Evolutionary conservation across 106 monocot genomes (phyloP).

Genomic region (Agapanthus africanus): DNA sequence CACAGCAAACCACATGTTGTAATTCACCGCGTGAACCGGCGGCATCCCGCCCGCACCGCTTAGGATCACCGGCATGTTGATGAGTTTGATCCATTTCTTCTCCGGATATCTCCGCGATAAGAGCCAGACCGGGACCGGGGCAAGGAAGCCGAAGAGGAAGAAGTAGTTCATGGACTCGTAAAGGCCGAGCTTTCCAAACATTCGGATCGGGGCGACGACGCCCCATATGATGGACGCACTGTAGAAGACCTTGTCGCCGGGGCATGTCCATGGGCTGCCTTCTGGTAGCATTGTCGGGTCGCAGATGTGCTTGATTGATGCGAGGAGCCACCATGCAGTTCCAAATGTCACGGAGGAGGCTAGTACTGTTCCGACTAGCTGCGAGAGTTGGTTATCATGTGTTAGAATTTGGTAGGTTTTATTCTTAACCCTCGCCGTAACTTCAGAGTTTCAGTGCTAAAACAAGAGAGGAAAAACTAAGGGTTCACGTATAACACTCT

Average conservation of each 20-base stretch:
- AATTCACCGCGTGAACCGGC: conserved; percentile 23
- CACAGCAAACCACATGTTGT: conserved; percentile 21
- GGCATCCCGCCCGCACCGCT: conserved; percentile 14
- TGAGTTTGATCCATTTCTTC: conserved; percentile 34
- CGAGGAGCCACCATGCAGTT: conserved; percentile 32
- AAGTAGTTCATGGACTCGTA: conserved; percentile 24
- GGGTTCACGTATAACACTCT: too few species aligned
- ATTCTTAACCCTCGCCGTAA: too few species aligned
- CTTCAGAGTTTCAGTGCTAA: too few species aligned
- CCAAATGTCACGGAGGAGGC: conserved; percentile 19
- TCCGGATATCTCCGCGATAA: conserved; percentile 13
- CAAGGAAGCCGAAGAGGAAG: conserved; percentile 26
- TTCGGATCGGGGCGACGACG: conserved; percentile 13
- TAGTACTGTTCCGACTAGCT: conserved; percentile 23
- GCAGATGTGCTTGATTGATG: conserved; percentile 19
- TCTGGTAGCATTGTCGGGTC: conserved; percentile 9
- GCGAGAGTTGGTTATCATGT: too few species aligned
- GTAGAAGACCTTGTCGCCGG: conserved; percentile 12
- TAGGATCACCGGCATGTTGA: conserved; percentile 25
- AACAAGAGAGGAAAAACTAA: too few species aligned
- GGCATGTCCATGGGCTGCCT: conserved; percentile 55
- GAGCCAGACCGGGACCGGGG: conserved; percentile 24
- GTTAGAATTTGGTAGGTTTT: too few species aligned
- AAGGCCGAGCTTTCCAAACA: conserved; percentile 22
- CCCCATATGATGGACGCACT: conserved; percentile 34